Conservation (phyloP, 1,139 yeast species). For the Pneumocystis carinii region DNA sequence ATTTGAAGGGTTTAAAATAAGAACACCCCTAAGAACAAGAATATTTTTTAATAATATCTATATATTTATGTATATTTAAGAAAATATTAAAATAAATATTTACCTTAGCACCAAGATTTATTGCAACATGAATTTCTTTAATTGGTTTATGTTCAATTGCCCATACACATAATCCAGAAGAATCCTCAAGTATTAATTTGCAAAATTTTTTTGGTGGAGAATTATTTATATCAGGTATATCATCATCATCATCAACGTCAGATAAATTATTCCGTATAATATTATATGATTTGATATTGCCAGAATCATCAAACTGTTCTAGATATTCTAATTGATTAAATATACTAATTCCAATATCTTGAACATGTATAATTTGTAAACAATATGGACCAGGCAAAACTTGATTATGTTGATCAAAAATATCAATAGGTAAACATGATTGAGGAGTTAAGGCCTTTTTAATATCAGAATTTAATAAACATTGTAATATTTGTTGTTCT, state of each 20-base stretch:
- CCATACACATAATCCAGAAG: background rate
- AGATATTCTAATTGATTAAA: background rate
- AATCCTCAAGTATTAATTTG: background rate
- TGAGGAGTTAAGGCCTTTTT: background rate
- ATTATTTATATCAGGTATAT: background rate
- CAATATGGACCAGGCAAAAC: background rate
- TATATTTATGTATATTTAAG: background rate
- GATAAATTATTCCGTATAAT: background rate
- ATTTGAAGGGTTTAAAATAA: background rate
- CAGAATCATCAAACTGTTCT: background rate
- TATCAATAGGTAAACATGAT: background rate
- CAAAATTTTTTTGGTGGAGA: background rate
- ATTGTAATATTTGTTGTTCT: background rate
- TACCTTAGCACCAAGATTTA: background rate
- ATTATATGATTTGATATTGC: background rate
- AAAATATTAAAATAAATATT: background rate
- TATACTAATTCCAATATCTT: background rate
- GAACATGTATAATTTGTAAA: background rate
- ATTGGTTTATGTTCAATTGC: background rate
- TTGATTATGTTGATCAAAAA: background rate
- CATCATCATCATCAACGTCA: background rate
- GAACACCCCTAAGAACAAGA: background rate
- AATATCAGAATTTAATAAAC: background rate
- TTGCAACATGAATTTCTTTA: background rate
- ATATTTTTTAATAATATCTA: background rate